Evolutionary conservation across 768 basidiomycete species (phyloP), one percentile per base, ranked within the genome.

Genomic region (Boletus rufocinnamomeus): DNA sequence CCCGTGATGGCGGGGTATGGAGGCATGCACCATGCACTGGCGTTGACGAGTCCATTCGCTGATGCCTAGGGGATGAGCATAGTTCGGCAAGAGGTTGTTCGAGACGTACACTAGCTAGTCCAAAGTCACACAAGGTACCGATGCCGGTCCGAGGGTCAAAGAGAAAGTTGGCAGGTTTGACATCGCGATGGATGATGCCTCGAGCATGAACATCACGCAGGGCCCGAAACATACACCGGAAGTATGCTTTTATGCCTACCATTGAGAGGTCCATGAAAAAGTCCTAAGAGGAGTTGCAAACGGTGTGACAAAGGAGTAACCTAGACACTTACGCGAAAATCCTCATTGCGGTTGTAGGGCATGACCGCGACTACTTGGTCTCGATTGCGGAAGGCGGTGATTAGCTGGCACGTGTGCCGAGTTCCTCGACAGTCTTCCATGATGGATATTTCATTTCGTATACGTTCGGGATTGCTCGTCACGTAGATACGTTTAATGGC

Each of bases 401-500:
- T 95, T 17, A 99, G 79, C 69, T 98, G 94, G 21, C 93, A 92
- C 17, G 91, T 85, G 71, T 98, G 93, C 21, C 93, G 81, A 61
- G 89, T 91, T 2, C 91, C 88, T 67, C 93, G 83, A 73, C 85
- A 86, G 55, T 88, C 87, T 68, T 93, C 87, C 79, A 99, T 83
- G 57, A 99, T 95, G 8, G 85, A 77, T 52, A 99, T 84, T 72
- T 99, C 97, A 72, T 98, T 99, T 47, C 86, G 80, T 67, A 98
- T 95, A 23, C 96, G 81, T 51, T 90, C 88, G 0, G 97, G 97
- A 63, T 87, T 92, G 71, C 93, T 95, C 1, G 97, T 98, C 11
- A 95, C 95, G 71, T 98, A 93, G 72, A 99, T 98, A 61, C 95
- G 84, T 77, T 99, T 98, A 69, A 99, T 77, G 0, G 97, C 97